A percentile compares a stretch with the other conserved stretches of the same genome.
phyloP scores from a whole-genome alignment of 2,329 filamentous ascomycete genomes.

The Coniochaeta hoffmannii region DNA sequence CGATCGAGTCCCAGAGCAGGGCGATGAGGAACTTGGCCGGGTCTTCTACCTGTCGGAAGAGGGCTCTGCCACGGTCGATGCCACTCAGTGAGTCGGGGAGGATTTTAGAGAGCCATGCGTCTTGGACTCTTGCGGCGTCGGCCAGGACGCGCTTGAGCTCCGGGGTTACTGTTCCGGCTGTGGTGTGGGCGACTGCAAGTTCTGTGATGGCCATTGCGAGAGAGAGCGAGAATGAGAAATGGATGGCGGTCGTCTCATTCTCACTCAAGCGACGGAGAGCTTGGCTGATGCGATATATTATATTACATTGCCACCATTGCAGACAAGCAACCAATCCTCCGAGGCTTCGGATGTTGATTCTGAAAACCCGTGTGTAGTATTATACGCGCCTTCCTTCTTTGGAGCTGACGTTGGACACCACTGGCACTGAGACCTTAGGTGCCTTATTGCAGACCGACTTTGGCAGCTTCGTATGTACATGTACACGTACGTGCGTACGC shows the following conservation, averaged over 20 bases:
- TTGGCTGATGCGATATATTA: no score
- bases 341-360: neutral
- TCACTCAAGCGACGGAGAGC: no score
- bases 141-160: constrained; percentile 25
- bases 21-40: constrained; percentile 32
- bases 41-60: constrained; percentile 28
- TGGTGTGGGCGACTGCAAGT: constrained; percentile 27
- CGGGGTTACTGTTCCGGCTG: constrained; percentile 19
- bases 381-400: neutral
- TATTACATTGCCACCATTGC: no score
- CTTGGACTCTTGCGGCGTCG: constrained; percentile 25
- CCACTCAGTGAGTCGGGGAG: constrained; percentile 27
- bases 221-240: no score
- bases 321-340: no score
- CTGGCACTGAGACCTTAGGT: no score
- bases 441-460: no score
- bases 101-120: constrained; percentile 29
- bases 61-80: constrained; percentile 22
- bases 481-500: no score
- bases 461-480: no score
- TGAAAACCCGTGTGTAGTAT: no score
- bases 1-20: constrained; percentile 35
- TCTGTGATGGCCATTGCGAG: constrained; percentile 31
- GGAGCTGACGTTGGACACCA: neutral
- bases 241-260: no score